These are phyloP conservation scores for Nannizzia gypsea DNA, from an alignment of 2,329 filamentous ascomycete genomes.

Conservation along the genomic window DNA sequence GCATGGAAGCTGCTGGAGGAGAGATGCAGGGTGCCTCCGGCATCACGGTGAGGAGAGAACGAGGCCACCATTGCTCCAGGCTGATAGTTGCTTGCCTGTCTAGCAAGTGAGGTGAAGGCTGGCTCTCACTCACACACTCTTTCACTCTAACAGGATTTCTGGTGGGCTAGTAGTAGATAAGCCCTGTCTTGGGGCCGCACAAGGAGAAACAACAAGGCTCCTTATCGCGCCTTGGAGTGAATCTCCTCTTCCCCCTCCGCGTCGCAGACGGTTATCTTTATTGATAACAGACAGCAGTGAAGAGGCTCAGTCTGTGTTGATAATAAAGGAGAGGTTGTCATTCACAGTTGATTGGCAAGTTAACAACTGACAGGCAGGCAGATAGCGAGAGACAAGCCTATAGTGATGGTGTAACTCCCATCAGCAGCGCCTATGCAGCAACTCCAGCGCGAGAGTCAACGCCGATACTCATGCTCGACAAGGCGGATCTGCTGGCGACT, in stretches of 20 bases:
- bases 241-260: background rate
- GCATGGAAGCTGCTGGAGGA: conserved; percentile 73
- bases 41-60: conserved; percentile 39
- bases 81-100: background rate
- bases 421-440: conserved; percentile 7
- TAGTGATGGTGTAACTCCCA: conserved; percentile 5
- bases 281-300: no score
- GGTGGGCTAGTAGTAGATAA: background rate
- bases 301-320: background rate
- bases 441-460: background rate
- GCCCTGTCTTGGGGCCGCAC: background rate
- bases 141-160: background rate
- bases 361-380: no score
- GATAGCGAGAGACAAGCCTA: background rate
- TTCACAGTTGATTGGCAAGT: background rate
- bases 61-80: conserved; percentile 33
- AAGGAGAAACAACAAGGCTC: background rate
- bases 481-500: background rate
- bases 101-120: background rate
- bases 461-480: conserved; percentile 1
- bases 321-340: background rate
- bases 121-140: no score
- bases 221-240: background rate
- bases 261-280: background rate
- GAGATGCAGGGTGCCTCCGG: conserved; percentile 69